These are phyloP conservation scores for Backusella tarrabulga DNA, from an alignment of 192 early-diverging fungal genomes.

Conservation along the genomic window DNA sequence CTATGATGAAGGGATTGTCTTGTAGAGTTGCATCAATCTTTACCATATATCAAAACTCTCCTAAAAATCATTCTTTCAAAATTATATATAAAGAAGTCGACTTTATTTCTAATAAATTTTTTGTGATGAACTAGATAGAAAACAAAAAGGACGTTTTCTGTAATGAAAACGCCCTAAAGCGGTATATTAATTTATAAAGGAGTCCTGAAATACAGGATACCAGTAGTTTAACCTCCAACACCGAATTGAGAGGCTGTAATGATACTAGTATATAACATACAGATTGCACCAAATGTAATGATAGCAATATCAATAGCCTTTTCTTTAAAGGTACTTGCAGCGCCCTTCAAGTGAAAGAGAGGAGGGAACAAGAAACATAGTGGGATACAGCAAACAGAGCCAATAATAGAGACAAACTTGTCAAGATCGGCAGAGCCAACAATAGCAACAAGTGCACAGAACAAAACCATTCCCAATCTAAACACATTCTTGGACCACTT, in stretches of 20 bases:
- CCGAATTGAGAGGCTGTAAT: constrained; percentile 68
- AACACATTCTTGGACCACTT: constrained; percentile 79
- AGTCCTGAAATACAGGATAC: not conserved
- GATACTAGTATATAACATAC: constrained; percentile 79
- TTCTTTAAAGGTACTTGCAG: constrained; percentile 46
- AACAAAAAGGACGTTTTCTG: not conserved
- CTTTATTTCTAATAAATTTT: too few species aligned
- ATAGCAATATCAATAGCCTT: constrained; percentile 60
- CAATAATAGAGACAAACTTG: constrained; percentile 68
- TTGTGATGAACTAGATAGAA: too few species aligned
- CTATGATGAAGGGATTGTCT: too few species aligned
- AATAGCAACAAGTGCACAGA: constrained; percentile 59
- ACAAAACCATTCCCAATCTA: constrained; percentile 49
- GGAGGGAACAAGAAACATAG: constrained; percentile 75
- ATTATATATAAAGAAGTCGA: too few species aligned
- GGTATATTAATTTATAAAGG: constrained; percentile 6
- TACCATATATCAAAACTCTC: too few species aligned
- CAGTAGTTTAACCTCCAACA: constrained; percentile 1
- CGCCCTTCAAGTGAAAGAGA: constrained; percentile 67
- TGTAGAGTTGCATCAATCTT: too few species aligned
- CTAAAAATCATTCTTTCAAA: too few species aligned
- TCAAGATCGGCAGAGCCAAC: constrained; percentile 62
- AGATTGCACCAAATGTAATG: constrained; percentile 64
- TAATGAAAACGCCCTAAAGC: not conserved
- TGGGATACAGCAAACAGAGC: constrained; percentile 63